A percentile compares a stretch with the other conserved stretches of the same genome.
phyloP scores from a whole-genome alignment of 805 yeast species.

The Cyberlindnera xishuangbannaensis region DNA sequence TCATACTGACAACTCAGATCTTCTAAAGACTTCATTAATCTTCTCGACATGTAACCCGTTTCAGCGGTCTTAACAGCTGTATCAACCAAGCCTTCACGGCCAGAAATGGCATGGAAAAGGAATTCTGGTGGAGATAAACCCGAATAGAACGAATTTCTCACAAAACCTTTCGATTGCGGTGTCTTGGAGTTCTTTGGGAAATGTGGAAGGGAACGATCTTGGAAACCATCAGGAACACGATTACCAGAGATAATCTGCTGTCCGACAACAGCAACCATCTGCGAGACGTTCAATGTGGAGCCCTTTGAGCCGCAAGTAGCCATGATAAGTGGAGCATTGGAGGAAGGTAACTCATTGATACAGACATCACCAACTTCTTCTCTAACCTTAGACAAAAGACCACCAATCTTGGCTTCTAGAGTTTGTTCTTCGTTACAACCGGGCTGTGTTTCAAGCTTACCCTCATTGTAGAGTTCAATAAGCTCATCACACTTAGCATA shows the following conservation, averaged over 20 bases:
- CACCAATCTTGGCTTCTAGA: conserved; percentile 95
- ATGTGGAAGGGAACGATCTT: conserved; percentile 96
- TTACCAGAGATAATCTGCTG: conserved; percentile 98
- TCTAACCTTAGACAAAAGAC: conserved; percentile 91
- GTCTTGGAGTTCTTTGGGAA: conserved; percentile 93
- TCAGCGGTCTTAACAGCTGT: conserved; percentile 99
- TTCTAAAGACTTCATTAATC: conserved; percentile 95
- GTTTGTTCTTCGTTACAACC: conserved; percentile 99
- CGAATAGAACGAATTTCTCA: conserved; percentile 88
- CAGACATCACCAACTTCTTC: conserved; percentile 99
- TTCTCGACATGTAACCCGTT: conserved; percentile 97
- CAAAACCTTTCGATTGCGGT: conserved; percentile 97
- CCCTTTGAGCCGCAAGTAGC: conserved; percentile 99
- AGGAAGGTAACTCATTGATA: conserved; percentile 80
- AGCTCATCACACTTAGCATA: conserved; percentile 88
- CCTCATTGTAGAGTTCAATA: conserved; percentile 69
- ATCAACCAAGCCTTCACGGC: conserved; percentile 99
- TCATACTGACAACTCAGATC: conserved; percentile 93
- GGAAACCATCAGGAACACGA: conserved; percentile 99
- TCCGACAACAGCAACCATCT: conserved; percentile 99
- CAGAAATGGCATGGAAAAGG: conserved; percentile 96
- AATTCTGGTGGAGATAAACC: conserved; percentile 97
- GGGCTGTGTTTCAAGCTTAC: conserved; percentile 94
- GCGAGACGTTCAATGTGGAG: conserved; percentile 95
- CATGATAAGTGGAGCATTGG: conserved; percentile 97